Base-by-base conservation (phyloP, 2,329 filamentous ascomycete genomes). In the Domatiomyces catenatus region DNA sequence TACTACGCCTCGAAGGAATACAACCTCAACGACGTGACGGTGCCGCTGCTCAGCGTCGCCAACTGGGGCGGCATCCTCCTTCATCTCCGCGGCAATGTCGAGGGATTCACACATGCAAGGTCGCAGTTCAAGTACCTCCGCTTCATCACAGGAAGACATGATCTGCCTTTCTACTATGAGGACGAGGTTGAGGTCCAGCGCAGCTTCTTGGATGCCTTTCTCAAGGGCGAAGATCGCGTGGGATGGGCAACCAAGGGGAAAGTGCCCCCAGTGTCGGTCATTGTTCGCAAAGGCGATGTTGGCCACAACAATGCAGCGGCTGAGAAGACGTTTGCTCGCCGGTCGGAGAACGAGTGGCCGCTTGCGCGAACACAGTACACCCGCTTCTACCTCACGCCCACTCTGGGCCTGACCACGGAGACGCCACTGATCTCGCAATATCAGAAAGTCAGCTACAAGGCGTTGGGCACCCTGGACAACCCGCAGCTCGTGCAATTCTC, bases 61-160 rank as follows among this genome's bases (percentile, higher is more conserved):
- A 85, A 85, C 62, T 84, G 80, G 80, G 81, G 80, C 8, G 80
- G 80, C 1, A 84, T 84, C 47, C 63, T 80, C 2, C 70, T 85
- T 1, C 81, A 85, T 56, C 69, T 84, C 6, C 71, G 81, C 6
- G 81, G 81, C 1, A 85, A 85, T 56, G 71, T 84, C 5, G 72
- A 81, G 56, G 81, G 81, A 0, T 85, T 54, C 56, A 22, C 67
- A 1, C 71, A 79, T 46, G 81, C 81, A 0, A 78, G 79, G 0
- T 84, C 81, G 0, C 70, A 78, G 51, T 69, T 79, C 54, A 86
- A 85, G 62, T 86, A 81, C 55, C 69, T 86, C 0, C 75, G 81
- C 5, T 77, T 84, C 62, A 82, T 85, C 59, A 80, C 77, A 0
- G 82, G 83, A 1, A 72, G 82, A 0, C 82, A 86, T 54, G 82